phyloP scores from a whole-genome alignment of 257 asterid species.

The Solanum piurae region DNA sequence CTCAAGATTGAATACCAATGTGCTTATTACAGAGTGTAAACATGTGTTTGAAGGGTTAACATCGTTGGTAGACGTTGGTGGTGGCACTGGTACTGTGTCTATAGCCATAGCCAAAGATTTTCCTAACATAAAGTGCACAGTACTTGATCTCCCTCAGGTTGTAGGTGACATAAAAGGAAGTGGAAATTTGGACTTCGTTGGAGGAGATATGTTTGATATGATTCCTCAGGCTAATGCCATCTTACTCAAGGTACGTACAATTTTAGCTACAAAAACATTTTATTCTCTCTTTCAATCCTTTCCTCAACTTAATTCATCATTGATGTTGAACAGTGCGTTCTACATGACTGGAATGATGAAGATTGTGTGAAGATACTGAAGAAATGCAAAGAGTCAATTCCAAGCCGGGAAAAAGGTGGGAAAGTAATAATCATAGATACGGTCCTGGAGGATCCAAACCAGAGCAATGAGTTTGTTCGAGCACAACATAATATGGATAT shows the following conservation, averaged over 20 bases:
- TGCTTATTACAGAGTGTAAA: neutral
- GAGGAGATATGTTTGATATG: neutral
- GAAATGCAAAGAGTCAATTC: neutral
- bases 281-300: neutral
- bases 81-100: neutral
- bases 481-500: neutral
- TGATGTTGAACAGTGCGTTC: neutral
- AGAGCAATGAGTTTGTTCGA: neutral
- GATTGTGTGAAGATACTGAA: neutral
- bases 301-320: neutral
- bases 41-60: neutral
- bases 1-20: neutral
- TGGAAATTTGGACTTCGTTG: neutral
- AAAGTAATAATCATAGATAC: neutral
- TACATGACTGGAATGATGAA: neutral
- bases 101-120: neutral
- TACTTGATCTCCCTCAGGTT: slow-evolving; percentile 1
- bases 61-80: neutral
- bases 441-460: neutral
- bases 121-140: neutral
- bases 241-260: neutral
- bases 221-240: neutral
- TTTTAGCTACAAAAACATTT: neutral
- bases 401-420: neutral
- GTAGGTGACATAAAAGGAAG: neutral